phyloP scores from a whole-genome alignment of 192 early-diverging fungal genomes.

The Blastocladiella britannica region DNA sequence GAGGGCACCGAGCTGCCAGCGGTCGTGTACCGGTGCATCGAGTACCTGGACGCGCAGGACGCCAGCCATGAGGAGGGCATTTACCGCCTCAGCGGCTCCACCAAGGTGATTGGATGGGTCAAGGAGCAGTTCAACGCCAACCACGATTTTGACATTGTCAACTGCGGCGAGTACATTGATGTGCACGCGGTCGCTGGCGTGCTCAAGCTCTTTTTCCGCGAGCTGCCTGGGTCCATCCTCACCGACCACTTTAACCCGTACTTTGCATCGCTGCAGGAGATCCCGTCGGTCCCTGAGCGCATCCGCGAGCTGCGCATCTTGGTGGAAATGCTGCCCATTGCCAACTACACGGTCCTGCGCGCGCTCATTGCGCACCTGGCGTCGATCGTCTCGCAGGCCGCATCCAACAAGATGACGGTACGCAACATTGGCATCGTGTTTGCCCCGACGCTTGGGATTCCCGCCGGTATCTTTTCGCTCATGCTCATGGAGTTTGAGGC shows the following conservation, averaged over 20 bases:
- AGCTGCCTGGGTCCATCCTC: conserved; percentile 68
- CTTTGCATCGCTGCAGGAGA: conserved; percentile 38
- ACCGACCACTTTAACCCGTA: conserved; percentile 67
- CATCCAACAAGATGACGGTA: conserved; percentile 83
- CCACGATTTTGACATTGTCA: conserved; percentile 50
- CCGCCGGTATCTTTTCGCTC: conserved; percentile 77
- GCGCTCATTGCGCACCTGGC: conserved; percentile 77
- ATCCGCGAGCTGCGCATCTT: conserved; percentile 62
- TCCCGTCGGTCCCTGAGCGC: conserved; percentile 56
- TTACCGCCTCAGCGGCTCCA: conserved; percentile 72
- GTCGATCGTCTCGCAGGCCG: conserved; percentile 59
- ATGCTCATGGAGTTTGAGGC: conserved; percentile 78
- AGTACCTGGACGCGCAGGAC: conserved; percentile 79
- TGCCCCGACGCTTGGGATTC: conserved; percentile 80
- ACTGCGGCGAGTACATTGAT: conserved; percentile 47
- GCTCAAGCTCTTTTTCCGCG: conserved; percentile 78
- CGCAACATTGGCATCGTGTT: conserved; percentile 93
- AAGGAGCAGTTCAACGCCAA: conserved; percentile 66
- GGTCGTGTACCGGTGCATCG: conserved; percentile 83
- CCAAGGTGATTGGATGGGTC: conserved; percentile 45
- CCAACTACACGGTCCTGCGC: conserved; percentile 77
- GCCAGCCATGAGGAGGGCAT: conserved; percentile 84
- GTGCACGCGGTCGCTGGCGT: conserved; percentile 84
- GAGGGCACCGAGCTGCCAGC: conserved; percentile 70
- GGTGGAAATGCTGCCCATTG: conserved; percentile 50